phyloP scores from a whole-genome alignment of 2,329 filamentous ascomycete species.

The Xylaria hypoxylon region DNA sequence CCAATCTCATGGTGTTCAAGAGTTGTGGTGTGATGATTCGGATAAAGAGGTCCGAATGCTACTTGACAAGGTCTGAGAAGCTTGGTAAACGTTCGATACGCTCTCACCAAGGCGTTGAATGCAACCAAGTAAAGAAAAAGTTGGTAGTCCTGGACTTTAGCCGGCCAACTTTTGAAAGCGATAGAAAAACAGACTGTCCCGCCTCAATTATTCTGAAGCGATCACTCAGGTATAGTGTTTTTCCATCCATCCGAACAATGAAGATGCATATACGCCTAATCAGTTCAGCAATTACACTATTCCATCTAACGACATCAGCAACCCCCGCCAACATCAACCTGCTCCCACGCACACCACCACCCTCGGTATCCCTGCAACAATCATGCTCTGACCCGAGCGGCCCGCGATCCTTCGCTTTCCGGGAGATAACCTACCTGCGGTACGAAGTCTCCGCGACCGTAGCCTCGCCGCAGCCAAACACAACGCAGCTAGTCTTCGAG shows the following conservation, averaged over 20 bases:
- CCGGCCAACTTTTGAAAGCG: constrained; percentile 1
- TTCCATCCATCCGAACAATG: background rate
- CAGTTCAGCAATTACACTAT: background rate
- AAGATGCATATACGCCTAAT: constrained; percentile 18
- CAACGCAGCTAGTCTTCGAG: constrained; percentile 31
- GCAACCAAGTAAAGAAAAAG: constrained; percentile 2
- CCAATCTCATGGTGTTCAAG: background rate
- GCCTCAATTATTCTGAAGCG: background rate
- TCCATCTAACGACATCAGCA: background rate
- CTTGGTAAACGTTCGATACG: background rate
- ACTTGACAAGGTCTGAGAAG: constrained; percentile 4
- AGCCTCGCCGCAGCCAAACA: constrained; percentile 15
- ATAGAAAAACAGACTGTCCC: background rate
- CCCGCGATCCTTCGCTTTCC: constrained; percentile 21
- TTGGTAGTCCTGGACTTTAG: constrained; percentile 15
- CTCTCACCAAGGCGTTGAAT: background rate
- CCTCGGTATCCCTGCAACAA: background rate
- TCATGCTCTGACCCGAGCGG: constrained; percentile 4
- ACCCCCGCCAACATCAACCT: background rate
- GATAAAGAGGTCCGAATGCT: constrained; percentile 33
- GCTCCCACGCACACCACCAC: background rate
- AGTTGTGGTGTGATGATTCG: constrained; percentile 29
- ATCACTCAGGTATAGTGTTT: background rate
- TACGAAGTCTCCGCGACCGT: constrained; percentile 14
- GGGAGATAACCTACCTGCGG: constrained; percentile 25